A percentile compares a stretch with the other conserved stretches of the same genome.
Conservation (phyloP, 2,329 filamentous ascomycete genomes). For the Botrytis galanthina region DNA sequence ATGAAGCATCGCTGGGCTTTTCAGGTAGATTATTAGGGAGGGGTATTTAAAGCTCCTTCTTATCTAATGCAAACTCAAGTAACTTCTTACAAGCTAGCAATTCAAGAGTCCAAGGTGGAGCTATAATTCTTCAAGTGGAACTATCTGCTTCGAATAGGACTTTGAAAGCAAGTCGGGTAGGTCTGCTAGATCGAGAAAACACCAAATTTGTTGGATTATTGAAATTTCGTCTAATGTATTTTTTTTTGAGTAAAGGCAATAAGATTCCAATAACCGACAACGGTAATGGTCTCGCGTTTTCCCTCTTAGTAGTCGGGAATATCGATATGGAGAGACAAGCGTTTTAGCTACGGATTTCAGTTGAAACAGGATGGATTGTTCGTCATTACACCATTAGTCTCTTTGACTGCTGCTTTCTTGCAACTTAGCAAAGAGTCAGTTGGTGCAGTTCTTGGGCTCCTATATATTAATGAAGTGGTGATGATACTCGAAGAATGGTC, state of each 20-base stretch:
- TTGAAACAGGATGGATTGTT: not conserved
- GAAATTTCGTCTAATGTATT: not conserved
- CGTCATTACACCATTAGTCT: fast-evolving
- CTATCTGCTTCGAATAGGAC: not conserved
- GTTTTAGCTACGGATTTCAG: not conserved
- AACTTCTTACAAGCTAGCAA: not conserved
- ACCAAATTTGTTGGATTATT: not conserved
- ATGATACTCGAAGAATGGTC: too few relatives aligned
- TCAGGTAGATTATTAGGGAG: too few relatives aligned
- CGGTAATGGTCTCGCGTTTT: not conserved
- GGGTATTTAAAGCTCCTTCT: not conserved
- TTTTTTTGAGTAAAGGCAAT: not conserved
- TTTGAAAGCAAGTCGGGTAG: not conserved
- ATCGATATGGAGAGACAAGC: not conserved
- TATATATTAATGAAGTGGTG: too few relatives aligned
- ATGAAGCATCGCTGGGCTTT: not conserved
- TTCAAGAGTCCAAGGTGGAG: too few relatives aligned
- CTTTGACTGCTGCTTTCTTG: not conserved
- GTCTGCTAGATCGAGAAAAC: not conserved
- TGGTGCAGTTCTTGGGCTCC: not conserved
- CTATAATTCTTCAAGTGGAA: not conserved
- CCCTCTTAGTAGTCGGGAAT: fast-evolving
- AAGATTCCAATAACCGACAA: not conserved
- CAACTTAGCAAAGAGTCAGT: fast-evolving
- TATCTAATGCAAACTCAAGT: not conserved